phyloP scores from a whole-genome alignment of 352 stramenopile species.

The Phytophthora agathidicida region DNA sequence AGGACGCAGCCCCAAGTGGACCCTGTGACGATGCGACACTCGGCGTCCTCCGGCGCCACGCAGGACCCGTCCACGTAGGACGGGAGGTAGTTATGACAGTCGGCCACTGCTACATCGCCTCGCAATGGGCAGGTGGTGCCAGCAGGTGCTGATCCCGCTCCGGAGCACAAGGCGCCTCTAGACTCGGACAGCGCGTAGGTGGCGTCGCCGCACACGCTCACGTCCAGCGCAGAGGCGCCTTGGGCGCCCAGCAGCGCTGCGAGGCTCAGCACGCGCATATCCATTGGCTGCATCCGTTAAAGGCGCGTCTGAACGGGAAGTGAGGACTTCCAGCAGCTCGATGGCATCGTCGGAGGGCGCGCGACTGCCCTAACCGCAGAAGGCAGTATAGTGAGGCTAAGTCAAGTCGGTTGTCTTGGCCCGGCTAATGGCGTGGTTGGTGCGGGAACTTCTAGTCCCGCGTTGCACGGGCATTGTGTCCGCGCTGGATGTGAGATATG shows the following conservation, averaged over 20 bases:
- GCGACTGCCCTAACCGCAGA: background rate
- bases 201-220: slow-evolving; percentile 52
- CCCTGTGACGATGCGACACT: slow-evolving; percentile 46
- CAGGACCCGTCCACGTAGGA: slow-evolving; percentile 45
- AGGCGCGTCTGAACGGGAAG: slow-evolving; percentile 8
- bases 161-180: slow-evolving; percentile 27
- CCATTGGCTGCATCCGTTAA: slow-evolving; percentile 13
- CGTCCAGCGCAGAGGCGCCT: slow-evolving; percentile 18
- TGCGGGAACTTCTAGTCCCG: background rate
- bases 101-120: slow-evolving; percentile 41
- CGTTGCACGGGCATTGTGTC: too few relatives aligned
- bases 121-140: slow-evolving; percentile 53
- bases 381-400: too few relatives aligned
- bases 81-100: slow-evolving; percentile 51
- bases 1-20: slow-evolving; percentile 47
- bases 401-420: too few relatives aligned
- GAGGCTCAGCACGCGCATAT: slow-evolving; percentile 11
- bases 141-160: slow-evolving; percentile 20
- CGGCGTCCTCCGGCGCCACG: slow-evolving; percentile 42
- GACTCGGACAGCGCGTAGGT: slow-evolving; percentile 39
- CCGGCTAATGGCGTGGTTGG: background rate
- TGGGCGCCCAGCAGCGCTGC: slow-evolving; percentile 1
- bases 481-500: slow-evolving; percentile 8
- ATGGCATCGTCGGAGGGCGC: too few relatives aligned
- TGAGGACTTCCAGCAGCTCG: too few relatives aligned